Evolutionary conservation across 2,329 filamentous ascomycete species (phyloP), one percentile per base, ranked within the genome.

Genomic region (Xylariales sp.): DNA sequence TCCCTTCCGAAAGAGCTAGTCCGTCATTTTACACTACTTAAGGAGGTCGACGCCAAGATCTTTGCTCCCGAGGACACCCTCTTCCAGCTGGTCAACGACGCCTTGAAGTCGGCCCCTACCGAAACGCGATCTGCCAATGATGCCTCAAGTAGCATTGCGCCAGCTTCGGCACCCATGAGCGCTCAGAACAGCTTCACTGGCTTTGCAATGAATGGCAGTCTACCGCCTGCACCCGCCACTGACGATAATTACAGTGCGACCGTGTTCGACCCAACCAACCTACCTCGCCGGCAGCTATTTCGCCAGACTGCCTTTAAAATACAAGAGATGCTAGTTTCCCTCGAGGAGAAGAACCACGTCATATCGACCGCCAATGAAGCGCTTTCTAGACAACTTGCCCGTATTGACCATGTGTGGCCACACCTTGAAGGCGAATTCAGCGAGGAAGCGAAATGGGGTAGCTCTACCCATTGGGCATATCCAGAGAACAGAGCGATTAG

Each of bases 291-390:
- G 50, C 78, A 85, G 55, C 71, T 90, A 31, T 95, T 91, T 59
- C 80, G 82, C 54, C 82, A 88, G 46, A 81, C 91, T 40, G 83
- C 88, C 27, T 74, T 81, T 53, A 84, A 86, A 50, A 83, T 95
- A 39, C 80, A 84, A 50, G 86, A 90, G 53, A 86, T 97, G 72
- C 80, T 97, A 32, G 80, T 88, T 35, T 91, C 90, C 1, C 76
- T 97, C 27, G 93, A 98, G 58, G 93, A 98, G 66, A 98, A 98
- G 68, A 95, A 96, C 52, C 90, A 96, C 53, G 93, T 98, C 52
- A 85, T 97, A 43, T 85, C 87, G 27, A 94, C 91, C 12, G 91
- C 93, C 41, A 93, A 91, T 55, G 87, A 95, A 52, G 88, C 90
- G 33, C 78, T 97, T 10, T 80, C 88, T 50, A 87, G 86, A 58